These are phyloP conservation scores for Penstemon barbatus DNA, from an alignment of 257 asterid species.

Conservation along the genomic window DNA sequence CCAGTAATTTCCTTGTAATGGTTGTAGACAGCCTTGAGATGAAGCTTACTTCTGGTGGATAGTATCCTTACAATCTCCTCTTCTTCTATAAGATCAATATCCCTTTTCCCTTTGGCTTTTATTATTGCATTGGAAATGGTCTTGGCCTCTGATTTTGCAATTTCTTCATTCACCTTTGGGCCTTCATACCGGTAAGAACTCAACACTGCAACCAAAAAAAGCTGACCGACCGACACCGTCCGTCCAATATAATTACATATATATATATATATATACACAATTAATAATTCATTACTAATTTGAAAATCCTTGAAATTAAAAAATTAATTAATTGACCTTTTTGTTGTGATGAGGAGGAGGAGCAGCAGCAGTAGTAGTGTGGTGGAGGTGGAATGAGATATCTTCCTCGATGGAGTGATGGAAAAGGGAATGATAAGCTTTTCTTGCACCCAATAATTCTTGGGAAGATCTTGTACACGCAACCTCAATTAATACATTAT, in stretches of 20 bases:
- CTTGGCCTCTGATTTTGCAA: constrained; percentile 75
- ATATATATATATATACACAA: too few relatives aligned
- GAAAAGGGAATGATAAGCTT: constrained; percentile 84
- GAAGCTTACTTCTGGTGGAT: constrained; percentile 75
- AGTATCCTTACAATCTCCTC: constrained; percentile 63
- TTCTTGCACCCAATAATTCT: constrained; percentile 74
- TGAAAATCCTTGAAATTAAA: not conserved
- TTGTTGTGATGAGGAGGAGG: constrained; percentile 38
- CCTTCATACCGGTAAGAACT: constrained; percentile 89
- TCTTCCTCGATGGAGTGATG: constrained; percentile 81
- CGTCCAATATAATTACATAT: too few relatives aligned
- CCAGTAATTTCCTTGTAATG: constrained; percentile 72
- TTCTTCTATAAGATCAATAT: constrained; percentile 31
- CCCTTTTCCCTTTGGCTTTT: constrained; percentile 9
- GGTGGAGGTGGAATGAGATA: constrained; percentile 51
- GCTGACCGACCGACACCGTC: constrained; percentile 30
- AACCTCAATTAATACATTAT: constrained; percentile 49
- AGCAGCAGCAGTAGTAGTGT: too few relatives aligned
- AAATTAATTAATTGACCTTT: constrained; percentile 32
- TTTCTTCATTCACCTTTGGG: constrained; percentile 47
- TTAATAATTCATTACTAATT: too few relatives aligned
- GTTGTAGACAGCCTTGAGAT: constrained; percentile 48
- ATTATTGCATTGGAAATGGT: constrained; percentile 40
- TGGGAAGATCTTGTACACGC: constrained; percentile 74
- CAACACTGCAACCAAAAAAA: constrained; percentile 67